These are phyloP conservation scores for Myxozyma vanderwaltii DNA, from an alignment of 805 yeast genomes.

Conservation along the genomic window DNA sequence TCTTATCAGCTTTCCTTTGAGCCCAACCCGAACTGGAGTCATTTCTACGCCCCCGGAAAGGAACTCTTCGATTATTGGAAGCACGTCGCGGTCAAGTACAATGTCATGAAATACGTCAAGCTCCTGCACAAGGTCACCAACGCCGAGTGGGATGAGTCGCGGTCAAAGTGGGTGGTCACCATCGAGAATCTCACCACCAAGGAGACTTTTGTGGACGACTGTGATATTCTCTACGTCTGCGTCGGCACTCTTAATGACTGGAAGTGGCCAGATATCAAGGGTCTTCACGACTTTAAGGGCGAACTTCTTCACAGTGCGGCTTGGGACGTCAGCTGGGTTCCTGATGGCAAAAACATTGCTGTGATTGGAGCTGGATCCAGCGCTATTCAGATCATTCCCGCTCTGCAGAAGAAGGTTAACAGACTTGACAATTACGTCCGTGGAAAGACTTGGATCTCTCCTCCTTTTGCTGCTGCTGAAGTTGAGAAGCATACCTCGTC, in stretches of 20 bases:
- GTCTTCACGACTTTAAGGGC: constrained; percentile 40
- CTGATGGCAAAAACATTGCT: constrained; percentile 39
- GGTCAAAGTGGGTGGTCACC: constrained; percentile 29
- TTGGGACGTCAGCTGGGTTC: constrained; percentile 39
- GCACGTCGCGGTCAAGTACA: constrained; percentile 36
- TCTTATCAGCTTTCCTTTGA: constrained; percentile 39
- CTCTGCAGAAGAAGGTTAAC: constrained; percentile 35
- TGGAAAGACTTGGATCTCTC: constrained; percentile 34
- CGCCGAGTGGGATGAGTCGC: constrained; percentile 33
- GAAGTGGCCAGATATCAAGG: constrained; percentile 39
- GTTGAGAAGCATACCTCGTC: constrained; percentile 29
- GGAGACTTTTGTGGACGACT: constrained; percentile 7
- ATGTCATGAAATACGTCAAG: constrained; percentile 32
- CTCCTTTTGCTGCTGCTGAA: constrained; percentile 32
- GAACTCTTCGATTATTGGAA: constrained; percentile 38
- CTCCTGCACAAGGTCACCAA: constrained; percentile 31
- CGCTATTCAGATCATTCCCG: constrained; percentile 43
- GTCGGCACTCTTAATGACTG: constrained; percentile 37
- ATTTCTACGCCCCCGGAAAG: constrained; percentile 35
- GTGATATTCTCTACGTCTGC: constrained; percentile 12
- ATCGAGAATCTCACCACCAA: constrained; percentile 18
- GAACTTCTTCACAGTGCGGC: constrained; percentile 41
- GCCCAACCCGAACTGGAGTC: constrained; percentile 39
- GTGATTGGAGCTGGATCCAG: constrained; percentile 45
- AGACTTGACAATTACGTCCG: constrained; percentile 34